Conservation (phyloP, 768 basidiomycete species). For the Lentinus brumalis region DNA sequence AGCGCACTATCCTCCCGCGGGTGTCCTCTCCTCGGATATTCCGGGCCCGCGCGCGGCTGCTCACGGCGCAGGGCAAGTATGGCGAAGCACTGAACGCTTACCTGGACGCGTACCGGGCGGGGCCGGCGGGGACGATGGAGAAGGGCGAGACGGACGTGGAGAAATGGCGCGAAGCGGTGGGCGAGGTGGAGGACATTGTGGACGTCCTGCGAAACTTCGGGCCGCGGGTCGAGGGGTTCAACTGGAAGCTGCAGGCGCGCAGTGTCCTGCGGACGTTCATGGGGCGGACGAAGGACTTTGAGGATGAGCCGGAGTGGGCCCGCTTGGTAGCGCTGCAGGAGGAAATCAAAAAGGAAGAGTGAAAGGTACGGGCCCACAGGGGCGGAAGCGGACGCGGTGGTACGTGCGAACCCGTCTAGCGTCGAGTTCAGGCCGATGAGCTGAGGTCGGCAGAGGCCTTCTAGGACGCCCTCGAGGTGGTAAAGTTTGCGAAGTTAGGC, state of each 20-base stretch:
- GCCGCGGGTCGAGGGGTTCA: conserved; percentile 56
- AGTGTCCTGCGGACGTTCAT: conserved; percentile 89
- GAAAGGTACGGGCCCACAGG: neutral
- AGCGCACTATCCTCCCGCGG: conserved; percentile 77
- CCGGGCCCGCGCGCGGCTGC: conserved; percentile 79
- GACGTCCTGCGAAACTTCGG: conserved; percentile 85
- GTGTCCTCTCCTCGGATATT: conserved; percentile 80
- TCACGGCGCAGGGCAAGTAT: conserved; percentile 73
- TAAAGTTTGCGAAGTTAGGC: conserved; percentile 19
- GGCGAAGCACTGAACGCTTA: conserved; percentile 80
- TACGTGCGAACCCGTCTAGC: conserved; percentile 2
- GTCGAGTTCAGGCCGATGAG: conserved; percentile 1
- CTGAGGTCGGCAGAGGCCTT: conserved; percentile 25
- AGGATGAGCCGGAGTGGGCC: conserved; percentile 86
- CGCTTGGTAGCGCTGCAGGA: conserved; percentile 65
- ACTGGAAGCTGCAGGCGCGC: conserved; percentile 86
- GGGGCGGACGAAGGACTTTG: conserved; percentile 82
- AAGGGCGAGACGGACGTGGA: conserved; percentile 66
- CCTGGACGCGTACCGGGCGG: conserved; percentile 81
- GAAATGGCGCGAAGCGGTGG: conserved; percentile 74
- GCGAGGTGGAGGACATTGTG: conserved; percentile 82
- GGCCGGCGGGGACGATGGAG: conserved; percentile 60
- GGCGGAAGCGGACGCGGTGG: conserved; percentile 1
- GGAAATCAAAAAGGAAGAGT: conserved; percentile 41
- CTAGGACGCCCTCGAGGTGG: conserved; percentile 5